Percentiles rank a stretch among this genome's conserved stretches.
These are phyloP conservation scores for Amanita inopinata DNA, from an alignment of 768 basidiomycete species.

Conservation along the genomic window DNA sequence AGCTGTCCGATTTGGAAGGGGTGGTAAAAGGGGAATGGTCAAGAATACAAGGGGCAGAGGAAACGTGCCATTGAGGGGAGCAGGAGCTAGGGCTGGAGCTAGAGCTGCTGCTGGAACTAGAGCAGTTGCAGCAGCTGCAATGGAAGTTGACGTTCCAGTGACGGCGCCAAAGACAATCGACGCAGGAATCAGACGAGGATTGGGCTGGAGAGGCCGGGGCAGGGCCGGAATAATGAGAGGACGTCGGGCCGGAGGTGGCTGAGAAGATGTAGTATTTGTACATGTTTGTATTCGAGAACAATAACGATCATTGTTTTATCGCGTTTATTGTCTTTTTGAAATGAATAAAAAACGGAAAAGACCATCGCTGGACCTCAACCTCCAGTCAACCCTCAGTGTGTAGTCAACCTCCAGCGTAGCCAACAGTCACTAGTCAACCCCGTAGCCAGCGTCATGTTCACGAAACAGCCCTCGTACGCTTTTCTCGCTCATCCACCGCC, in stretches of 20 bases:
- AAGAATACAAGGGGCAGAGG: conserved; percentile 9
- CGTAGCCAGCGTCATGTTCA: not conserved
- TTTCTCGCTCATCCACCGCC: conserved; percentile 35
- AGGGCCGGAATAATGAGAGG: conserved; percentile 7
- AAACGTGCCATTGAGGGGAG: no score
- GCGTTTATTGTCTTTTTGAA: not conserved
- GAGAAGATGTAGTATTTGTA: conserved; percentile 10
- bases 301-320: conserved; percentile 6
- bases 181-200: no score
- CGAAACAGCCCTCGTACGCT: conserved; percentile 18
- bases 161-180: no score
- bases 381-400: no score
- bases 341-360: no score
- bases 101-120: no score
- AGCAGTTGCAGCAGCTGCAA: no score
- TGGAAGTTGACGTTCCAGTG: no score
- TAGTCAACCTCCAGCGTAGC: no score
- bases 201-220: conserved; percentile 8
- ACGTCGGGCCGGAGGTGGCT: conserved; percentile 17
- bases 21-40: conserved; percentile 36
- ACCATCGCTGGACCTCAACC: no score
- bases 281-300: conserved; percentile 8
- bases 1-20: conserved; percentile 66
- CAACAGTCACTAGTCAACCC: not conserved
- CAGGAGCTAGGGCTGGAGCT: no score